These are phyloP conservation scores for Porogramme epimiltina DNA, from an alignment of 1,284 basidiomycete genomes.

Conservation along the genomic window DNA sequence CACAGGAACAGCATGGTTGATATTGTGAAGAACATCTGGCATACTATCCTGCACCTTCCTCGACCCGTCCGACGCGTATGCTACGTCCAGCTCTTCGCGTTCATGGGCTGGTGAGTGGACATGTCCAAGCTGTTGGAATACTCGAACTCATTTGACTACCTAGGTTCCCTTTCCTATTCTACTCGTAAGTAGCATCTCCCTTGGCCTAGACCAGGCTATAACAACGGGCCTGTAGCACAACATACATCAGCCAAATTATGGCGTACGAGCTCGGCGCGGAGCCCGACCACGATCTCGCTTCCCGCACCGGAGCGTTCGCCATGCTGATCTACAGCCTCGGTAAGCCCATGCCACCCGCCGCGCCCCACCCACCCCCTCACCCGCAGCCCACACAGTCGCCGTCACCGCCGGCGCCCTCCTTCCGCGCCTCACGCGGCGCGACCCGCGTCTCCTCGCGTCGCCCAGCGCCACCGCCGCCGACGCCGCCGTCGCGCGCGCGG, in stretches of 20 bases:
- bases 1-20: conserved; percentile 54
- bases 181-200: conserved; percentile 56
- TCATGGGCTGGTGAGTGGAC: conserved; percentile 83
- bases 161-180: conserved; percentile 95
- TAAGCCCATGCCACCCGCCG: conserved; percentile 34
- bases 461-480: conserved; percentile 74
- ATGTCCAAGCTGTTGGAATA: background rate
- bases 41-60: conserved; percentile 75
- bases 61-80: conserved; percentile 86
- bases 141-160: conserved; percentile 2
- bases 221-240: conserved; percentile 60
- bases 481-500: no score
- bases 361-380: no score
- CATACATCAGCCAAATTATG: conserved; percentile 91
- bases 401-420: conserved; percentile 82
- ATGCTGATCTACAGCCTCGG: conserved; percentile 90
- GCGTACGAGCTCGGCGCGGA: conserved; percentile 72
- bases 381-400: conserved; percentile 57
- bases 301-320: conserved; percentile 85
- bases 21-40: conserved; percentile 75
- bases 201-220: conserved; percentile 5
- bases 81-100: conserved; percentile 88
- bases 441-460: conserved; percentile 72
- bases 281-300: conserved; percentile 81
- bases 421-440: conserved; percentile 81